These are phyloP conservation scores for Leccinum ochraceum DNA, from an alignment of 768 basidiomycete genomes.

Conservation along the genomic window DNA sequence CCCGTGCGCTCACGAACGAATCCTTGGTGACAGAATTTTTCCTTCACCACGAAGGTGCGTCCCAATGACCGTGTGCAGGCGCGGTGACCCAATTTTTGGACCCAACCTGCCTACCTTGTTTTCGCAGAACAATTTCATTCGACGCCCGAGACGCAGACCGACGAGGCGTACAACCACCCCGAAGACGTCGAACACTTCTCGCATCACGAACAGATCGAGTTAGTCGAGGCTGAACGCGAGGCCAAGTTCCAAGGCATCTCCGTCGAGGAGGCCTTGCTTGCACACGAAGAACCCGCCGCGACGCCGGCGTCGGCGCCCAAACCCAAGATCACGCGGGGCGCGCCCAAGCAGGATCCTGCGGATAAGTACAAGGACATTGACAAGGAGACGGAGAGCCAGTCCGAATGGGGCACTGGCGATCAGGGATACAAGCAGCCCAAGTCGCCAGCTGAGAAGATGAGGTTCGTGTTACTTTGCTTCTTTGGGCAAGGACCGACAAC, in stretches of 20 bases:
- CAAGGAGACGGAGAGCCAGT: conserved; percentile 51
- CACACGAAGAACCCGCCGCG: conserved; percentile 46
- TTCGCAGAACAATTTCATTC: conserved; percentile 82
- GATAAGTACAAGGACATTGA: conserved; percentile 59
- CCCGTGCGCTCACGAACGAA: not conserved
- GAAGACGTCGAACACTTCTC: conserved; percentile 94
- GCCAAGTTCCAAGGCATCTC: conserved; percentile 81
- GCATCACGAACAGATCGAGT: conserved; percentile 85
- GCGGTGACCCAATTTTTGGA: not conserved
- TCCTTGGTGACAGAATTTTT: conserved; percentile 69
- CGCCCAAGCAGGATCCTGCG: conserved; percentile 68
- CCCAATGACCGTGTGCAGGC: no score
- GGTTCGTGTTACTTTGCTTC: conserved; percentile 39
- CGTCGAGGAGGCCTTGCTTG: conserved; percentile 64
- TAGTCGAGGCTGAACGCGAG: conserved; percentile 79
- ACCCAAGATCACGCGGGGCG: conserved; percentile 55
- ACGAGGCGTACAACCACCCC: conserved; percentile 90
- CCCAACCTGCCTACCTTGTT: conserved; percentile 1
- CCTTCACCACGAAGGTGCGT: conserved; percentile 92
- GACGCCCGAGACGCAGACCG: conserved; percentile 96
- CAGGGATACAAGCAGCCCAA: conserved; percentile 74
- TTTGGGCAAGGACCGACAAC: not conserved
- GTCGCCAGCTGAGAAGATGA: conserved; percentile 73
- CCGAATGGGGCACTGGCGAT: conserved; percentile 72
- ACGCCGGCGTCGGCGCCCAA: conserved; percentile 30